Percentiles rank a stretch among this genome's conserved stretches.
phyloP scores from a whole-genome alignment of 2,329 filamentous ascomycete genomes.

The Penicillium sp. region DNA sequence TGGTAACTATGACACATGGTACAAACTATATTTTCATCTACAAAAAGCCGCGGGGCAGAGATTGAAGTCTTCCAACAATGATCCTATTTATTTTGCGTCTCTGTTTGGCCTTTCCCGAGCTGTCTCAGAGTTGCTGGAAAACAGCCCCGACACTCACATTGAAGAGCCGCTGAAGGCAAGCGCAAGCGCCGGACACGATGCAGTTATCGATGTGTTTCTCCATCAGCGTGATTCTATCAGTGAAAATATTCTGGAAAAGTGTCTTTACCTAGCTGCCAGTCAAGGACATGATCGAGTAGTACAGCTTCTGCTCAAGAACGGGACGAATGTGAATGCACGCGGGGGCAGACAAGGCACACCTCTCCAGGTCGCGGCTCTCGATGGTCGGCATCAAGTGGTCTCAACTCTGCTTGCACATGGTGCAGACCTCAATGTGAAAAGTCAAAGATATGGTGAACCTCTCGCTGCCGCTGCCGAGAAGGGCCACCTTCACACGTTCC shows the following conservation, averaged over 20 bases:
- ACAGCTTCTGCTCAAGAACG: neutral
- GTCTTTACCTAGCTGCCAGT: neutral
- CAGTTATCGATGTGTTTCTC: neutral
- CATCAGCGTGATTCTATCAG: neutral
- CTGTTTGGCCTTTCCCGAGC: neutral
- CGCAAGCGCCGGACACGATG: neutral
- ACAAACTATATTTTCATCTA: neutral
- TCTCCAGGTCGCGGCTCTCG: neutral
- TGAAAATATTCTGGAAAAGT: neutral
- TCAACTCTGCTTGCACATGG: neutral
- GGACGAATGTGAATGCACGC: neutral
- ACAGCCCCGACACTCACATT: neutral
- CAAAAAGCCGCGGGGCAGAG: neutral
- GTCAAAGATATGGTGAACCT: neutral
- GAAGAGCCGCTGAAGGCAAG: constrained; percentile 1
- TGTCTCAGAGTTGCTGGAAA: neutral
- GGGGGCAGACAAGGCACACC: neutral
- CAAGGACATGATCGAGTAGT: neutral
- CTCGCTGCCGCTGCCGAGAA: constrained; percentile 1
- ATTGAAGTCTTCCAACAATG: neutral
- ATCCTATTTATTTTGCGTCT: neutral
- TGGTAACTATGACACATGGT: neutral
- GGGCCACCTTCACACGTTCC: neutral
- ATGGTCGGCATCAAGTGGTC: neutral
- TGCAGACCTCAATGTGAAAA: neutral